phyloP scores from a whole-genome alignment of 2,329 filamentous ascomycete species.

The Uncinocarpus reesii region DNA sequence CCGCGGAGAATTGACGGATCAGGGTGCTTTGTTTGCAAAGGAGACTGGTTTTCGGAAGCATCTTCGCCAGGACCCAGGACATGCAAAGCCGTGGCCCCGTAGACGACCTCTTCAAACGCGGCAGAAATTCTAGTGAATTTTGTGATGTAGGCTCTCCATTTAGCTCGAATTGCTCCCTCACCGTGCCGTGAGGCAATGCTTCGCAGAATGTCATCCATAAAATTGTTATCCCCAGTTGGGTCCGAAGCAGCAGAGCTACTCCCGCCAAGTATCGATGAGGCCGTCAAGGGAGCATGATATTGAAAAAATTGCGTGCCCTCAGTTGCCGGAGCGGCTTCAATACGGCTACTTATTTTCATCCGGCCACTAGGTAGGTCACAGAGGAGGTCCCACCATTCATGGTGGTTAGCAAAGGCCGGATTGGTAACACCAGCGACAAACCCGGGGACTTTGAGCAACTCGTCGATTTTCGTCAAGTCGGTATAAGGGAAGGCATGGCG shows the following conservation, averaged over 20 bases:
- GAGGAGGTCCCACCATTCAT: conserved; percentile 95
- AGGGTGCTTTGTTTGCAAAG: conserved; percentile 25
- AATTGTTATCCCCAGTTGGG: conserved; percentile 73
- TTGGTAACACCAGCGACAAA: conserved; percentile 98
- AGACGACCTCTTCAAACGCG: conserved; percentile 90
- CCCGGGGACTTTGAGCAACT: conserved; percentile 86
- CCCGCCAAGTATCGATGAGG: conserved; percentile 18
- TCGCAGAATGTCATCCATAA: conserved; percentile 75
- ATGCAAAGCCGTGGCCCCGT: conserved; percentile 80
- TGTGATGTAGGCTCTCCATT: conserved; percentile 89
- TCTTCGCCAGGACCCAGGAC: conserved; percentile 66
- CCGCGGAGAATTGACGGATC: conserved; percentile 53
- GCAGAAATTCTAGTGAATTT: conserved; percentile 89
- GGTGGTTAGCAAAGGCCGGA: conserved; percentile 86
- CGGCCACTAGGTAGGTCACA: conserved; percentile 86
- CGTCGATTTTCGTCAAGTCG: conserved; percentile 93
- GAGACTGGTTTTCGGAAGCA: conserved; percentile 31
- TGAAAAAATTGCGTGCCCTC: conserved; percentile 84
- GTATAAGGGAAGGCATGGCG: conserved; percentile 96
- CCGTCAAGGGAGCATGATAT: conserved; percentile 46
- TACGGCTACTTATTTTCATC: conserved; percentile 85
- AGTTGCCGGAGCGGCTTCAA: conserved; percentile 68
- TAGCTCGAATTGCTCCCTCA: conserved; percentile 78
- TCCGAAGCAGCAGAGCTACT: conserved; percentile 40
- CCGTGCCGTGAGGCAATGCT: conserved; percentile 80